These are phyloP conservation scores for Vicia faba DNA, from an alignment of 306 rosid genomes.

Conservation along the genomic window DNA sequence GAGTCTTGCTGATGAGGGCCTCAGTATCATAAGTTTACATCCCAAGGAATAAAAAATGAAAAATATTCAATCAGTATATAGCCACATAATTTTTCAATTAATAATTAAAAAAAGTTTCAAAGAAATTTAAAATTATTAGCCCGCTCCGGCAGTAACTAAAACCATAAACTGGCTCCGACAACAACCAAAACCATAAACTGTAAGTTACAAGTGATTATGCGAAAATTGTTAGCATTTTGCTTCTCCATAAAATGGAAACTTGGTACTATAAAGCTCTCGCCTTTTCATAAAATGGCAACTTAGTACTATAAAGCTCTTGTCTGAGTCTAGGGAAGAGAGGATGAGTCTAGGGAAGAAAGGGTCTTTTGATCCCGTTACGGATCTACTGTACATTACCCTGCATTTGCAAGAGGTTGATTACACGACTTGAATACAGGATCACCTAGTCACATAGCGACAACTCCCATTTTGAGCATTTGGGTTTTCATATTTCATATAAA, in stretches of 20 bases:
- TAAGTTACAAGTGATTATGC: neutral
- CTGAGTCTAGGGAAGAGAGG: too few relatives aligned
- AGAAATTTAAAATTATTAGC: neutral
- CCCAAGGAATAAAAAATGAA: conserved; percentile 2
- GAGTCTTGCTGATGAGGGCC: neutral
- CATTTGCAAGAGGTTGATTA: neutral
- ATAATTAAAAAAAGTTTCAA: neutral
- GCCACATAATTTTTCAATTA: neutral
- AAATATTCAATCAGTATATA: conserved; percentile 10
- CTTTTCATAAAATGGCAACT: conserved; percentile 9
- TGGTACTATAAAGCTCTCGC: neutral
- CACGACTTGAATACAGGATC: neutral
- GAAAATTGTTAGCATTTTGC: neutral
- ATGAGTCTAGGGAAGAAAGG: neutral
- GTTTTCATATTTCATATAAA: conserved; percentile 18
- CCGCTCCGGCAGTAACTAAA: neutral
- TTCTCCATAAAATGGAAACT: neutral
- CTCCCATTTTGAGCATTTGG: neutral
- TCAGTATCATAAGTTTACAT: neutral
- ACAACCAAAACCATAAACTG: too few relatives aligned
- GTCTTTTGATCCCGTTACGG: neutral
- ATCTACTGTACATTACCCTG: conserved; percentile 3
- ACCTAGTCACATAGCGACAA: neutral
- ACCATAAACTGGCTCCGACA: too few relatives aligned
- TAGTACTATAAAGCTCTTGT: neutral